phyloP scores from a whole-genome alignment of 352 stramenopile species.

The Hyaloperonospora arabidopsidis region DNA sequence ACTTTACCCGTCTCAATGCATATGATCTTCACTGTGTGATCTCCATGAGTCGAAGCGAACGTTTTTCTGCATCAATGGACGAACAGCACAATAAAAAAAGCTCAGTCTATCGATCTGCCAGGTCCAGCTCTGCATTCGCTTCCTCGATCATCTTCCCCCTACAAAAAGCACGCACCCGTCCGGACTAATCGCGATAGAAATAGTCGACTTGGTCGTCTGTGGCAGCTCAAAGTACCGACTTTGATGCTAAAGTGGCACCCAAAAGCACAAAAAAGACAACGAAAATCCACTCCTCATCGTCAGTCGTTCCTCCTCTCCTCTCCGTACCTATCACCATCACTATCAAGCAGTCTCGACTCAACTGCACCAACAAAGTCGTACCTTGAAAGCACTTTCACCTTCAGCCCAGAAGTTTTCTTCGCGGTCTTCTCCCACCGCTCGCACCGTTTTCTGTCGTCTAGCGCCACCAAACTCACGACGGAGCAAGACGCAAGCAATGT shows the following conservation, averaged over 20 bases:
- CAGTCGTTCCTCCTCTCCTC: not conserved
- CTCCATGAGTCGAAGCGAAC: conserved; percentile 96
- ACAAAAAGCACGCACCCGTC: conserved; percentile 45
- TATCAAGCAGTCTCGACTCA: not conserved
- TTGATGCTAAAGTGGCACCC: conserved; percentile 77
- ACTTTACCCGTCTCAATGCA: conserved; percentile 85
- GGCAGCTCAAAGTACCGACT: conserved; percentile 81
- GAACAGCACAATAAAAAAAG: not conserved
- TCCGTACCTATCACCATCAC: no score
- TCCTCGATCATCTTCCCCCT: not conserved
- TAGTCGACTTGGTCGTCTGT: conserved; percentile 81
- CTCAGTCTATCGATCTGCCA: conserved; percentile 1
- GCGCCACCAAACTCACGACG: conserved; percentile 46
- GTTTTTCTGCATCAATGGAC: conserved; percentile 49
- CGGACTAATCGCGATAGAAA: conserved; percentile 83
- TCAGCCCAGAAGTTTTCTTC: conserved; percentile 75
- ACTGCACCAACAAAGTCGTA: conserved; percentile 12
- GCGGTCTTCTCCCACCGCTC: conserved; percentile 36
- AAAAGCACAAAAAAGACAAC: not conserved
- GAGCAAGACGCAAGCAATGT: conserved; percentile 59
- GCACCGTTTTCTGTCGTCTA: conserved; percentile 34
- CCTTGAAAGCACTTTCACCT: conserved; percentile 68
- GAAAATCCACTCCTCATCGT: conserved; percentile 1
- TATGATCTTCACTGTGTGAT: conserved; percentile 98
- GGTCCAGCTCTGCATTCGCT: not conserved